Percentiles rank a stretch among this genome's conserved stretches.
Conservation (phyloP, 1,139 yeast genomes). For the Zygoascus sp. region DNA sequence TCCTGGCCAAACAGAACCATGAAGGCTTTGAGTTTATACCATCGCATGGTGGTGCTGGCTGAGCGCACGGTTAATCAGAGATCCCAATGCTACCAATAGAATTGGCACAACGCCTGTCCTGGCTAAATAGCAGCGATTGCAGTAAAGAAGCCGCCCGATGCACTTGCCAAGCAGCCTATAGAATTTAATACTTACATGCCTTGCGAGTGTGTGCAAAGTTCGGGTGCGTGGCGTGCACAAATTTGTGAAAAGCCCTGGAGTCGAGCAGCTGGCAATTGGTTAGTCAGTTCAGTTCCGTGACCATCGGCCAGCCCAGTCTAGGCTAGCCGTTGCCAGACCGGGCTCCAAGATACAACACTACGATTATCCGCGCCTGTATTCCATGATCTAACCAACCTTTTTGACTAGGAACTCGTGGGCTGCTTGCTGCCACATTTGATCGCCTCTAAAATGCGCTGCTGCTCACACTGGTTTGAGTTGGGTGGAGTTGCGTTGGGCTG, state of each 20-base stretch:
- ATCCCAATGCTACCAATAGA: too few relatives aligned
- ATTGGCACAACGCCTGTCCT: too few relatives aligned
- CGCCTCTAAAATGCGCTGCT: too few relatives aligned
- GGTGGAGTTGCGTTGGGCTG: not conserved
- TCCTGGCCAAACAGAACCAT: constrained; percentile 62
- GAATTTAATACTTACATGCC: constrained; percentile 22
- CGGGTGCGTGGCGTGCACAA: constrained; percentile 66
- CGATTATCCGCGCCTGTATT: too few relatives aligned
- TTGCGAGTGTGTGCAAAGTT: constrained; percentile 39
- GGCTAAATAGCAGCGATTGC: too few relatives aligned
- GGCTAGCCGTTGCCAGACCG: too few relatives aligned
- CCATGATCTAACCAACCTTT: too few relatives aligned
- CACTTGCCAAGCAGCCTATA: not conserved
- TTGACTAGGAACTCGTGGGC: constrained; percentile 27
- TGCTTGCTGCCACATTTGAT: constrained; percentile 27
- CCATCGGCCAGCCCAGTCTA: too few relatives aligned
- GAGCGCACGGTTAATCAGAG: not conserved
- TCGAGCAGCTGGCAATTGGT: constrained; percentile 42
- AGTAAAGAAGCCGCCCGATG: not conserved
- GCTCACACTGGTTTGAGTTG: not conserved
- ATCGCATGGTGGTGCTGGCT: constrained; percentile 22
- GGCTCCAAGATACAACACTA: too few relatives aligned
- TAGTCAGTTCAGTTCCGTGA: too few relatives aligned
- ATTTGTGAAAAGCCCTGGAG: constrained; percentile 61
- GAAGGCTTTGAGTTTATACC: constrained; percentile 53